These are phyloP conservation scores for Sambucus nigra DNA, from an alignment of 129 eudicot species.

Conservation along the genomic window DNA sequence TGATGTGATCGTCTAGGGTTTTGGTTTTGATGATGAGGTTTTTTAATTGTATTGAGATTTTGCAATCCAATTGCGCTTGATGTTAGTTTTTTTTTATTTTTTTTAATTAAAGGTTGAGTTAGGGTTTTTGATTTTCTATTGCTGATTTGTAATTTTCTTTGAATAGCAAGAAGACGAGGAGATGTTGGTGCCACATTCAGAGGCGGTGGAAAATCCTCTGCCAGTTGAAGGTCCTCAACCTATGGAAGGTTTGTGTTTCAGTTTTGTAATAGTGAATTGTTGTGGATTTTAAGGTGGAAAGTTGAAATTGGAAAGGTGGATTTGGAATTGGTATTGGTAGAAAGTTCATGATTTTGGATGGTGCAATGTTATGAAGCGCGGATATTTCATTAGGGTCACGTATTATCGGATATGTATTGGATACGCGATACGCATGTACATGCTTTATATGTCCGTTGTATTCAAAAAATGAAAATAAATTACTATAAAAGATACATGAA, in stretches of 20 bases:
- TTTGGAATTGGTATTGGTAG: neutral
- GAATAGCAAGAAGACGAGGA: constrained; percentile 84
- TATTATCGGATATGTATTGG: too few relatives aligned
- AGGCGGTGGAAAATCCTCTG: constrained; percentile 49
- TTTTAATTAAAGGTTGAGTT: too few relatives aligned
- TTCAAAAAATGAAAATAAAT: too few relatives aligned
- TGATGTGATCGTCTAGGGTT: constrained; percentile 23
- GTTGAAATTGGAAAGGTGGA: too few relatives aligned
- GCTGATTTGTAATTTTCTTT: neutral
- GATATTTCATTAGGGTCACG: too few relatives aligned
- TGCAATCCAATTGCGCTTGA: neutral
- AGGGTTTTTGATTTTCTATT: constrained; percentile 1
- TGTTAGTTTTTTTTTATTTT: too few relatives aligned
- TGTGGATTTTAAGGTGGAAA: too few relatives aligned
- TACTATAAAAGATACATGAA: too few relatives aligned
- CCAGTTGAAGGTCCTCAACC: constrained; percentile 46
- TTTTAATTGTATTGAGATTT: constrained; percentile 5
- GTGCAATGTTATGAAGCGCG: too few relatives aligned
- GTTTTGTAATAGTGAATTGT: too few relatives aligned
- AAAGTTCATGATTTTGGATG: neutral
- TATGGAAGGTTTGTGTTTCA: constrained; percentile 56
- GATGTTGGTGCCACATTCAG: constrained; percentile 85
- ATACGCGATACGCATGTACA: too few relatives aligned
- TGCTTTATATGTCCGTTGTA: too few relatives aligned
- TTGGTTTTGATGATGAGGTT: constrained; percentile 5